Evolutionary conservation across 495 filamentous ascomycete species (phyloP), one percentile per base, ranked within the genome.

Genomic region (Parachaetomium inaequale): DNA sequence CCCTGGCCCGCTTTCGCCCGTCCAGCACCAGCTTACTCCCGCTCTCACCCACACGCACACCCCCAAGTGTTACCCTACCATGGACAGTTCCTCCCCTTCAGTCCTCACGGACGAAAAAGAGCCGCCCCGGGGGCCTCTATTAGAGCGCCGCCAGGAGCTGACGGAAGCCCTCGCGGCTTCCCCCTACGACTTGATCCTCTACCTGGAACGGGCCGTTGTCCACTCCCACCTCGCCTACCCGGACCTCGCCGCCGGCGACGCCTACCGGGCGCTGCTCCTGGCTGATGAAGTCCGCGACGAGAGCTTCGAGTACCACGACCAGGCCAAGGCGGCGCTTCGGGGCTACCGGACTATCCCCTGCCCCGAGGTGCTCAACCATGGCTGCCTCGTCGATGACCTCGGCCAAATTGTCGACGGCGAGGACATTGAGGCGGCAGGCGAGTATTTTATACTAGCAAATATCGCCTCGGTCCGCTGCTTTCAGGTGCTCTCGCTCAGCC

Each of bases 191-290:
- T 78, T 91, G n/a, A 80, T 88, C 55, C 78, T 86, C 19, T 91
- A 93, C 68, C 78, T 96, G 45, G 78, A 86, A 61, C 84, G 93
- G 28, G 89, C 91, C 29, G 73, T 82, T 31, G 77, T 86, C 31
- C 86, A 96, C 72, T 79, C 87, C 42, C 72, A 86, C 58, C 82
- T 97, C 32, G 89, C 85, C 36, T 97, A 94, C 73, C 91, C 90
- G 2, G 94, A 98, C 72, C 81, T 98, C 17, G 91, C 91, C 4
- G 88, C 88, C 28, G 91, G 91, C 43, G 94, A 96, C 74, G 90
- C 91, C 2, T 98, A 98, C 72, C 87, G 89, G 45, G 91, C 92
- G 2, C 82, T 98, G 2, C 84, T 96, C 12, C 78, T 98, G 45
- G 79, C 87, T 21, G 94, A 98, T 67, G 91, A 93, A 57, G 82